These are phyloP conservation scores for Cyberlindnera saturnus DNA, from an alignment of 805 yeast genomes.

Conservation along the genomic window DNA sequence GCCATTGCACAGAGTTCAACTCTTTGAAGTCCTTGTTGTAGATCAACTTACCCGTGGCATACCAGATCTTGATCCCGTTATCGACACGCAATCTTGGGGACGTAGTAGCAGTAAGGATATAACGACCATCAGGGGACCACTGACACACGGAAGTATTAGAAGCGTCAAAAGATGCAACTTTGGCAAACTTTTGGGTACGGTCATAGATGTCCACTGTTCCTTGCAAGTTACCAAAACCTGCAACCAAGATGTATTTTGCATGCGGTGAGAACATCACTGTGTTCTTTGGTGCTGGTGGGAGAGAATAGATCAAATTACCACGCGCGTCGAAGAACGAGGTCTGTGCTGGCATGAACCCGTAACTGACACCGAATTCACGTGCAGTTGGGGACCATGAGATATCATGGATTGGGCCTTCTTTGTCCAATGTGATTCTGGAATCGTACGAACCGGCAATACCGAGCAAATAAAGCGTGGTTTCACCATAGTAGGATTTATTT, in stretches of 20 bases:
- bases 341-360: constrained; percentile 96
- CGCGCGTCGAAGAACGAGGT: constrained; percentile 93
- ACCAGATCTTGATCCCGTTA: constrained; percentile 92
- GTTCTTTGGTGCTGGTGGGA: constrained; percentile 85
- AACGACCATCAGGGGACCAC: constrained; percentile 98
- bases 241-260: constrained; percentile 83
- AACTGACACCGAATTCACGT: constrained; percentile 93
- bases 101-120: constrained; percentile 90
- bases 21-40: constrained; percentile 78
- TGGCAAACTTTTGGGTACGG: constrained; percentile 76
- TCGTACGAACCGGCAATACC: constrained; percentile 93
- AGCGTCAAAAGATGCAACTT: constrained; percentile 80
- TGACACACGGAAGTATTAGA: constrained; percentile 93
- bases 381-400: constrained; percentile 96
- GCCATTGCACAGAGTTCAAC: constrained; percentile 79
- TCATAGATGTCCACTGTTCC: constrained; percentile 95
- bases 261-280: constrained; percentile 91
- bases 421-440: constrained; percentile 77
- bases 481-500: constrained; percentile 94
- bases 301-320: constrained; percentile 77
- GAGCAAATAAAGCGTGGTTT: constrained; percentile 81
- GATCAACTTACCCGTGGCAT: constrained; percentile 75
- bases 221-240: constrained; percentile 97
- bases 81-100: constrained; percentile 96
- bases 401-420: constrained; percentile 97